Conservation (phyloP, 805 yeast genomes). For the Yarrowia sp. region DNA sequence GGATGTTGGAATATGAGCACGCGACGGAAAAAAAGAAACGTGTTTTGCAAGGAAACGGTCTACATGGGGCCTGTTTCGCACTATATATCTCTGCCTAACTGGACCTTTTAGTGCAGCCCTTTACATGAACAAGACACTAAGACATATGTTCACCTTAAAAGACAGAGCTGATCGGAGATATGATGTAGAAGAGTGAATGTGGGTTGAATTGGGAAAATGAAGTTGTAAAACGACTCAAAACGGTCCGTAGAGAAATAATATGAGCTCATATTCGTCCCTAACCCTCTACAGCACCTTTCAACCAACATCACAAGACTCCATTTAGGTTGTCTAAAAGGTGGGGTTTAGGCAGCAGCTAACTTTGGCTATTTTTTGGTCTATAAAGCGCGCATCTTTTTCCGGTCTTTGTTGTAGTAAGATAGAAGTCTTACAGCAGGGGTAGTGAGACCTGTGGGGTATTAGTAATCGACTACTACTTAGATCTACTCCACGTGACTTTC, state of each 20-base stretch:
- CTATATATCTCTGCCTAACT: not conserved
- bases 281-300: not conserved
- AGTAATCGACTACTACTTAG: too few relatives aligned
- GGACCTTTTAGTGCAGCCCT: not conserved
- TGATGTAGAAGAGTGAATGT: not conserved
- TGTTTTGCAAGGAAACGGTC: not conserved
- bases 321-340: not conserved
- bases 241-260: too few relatives aligned
- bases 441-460: too few relatives aligned
- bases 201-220: not conserved
- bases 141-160: not conserved
- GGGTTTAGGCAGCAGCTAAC: not conserved
- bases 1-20: not conserved
- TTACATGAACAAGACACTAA: slow-evolving; percentile 2
- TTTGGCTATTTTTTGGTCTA: not conserved
- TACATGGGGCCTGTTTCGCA: not conserved
- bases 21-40: too few relatives aligned
- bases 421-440: too few relatives aligned
- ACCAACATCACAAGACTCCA: not conserved
- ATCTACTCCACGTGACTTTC: not conserved
- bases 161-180: not conserved
- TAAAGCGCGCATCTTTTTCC: slow-evolving; percentile 10
- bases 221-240: not conserved
- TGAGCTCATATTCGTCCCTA: not conserved
- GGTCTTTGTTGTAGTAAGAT: not conserved